A percentile compares a stretch with the other conserved stretches of the same genome.
phyloP scores from a whole-genome alignment of 352 stramenopile species.

The Phytopythium chamaehyphon region DNA sequence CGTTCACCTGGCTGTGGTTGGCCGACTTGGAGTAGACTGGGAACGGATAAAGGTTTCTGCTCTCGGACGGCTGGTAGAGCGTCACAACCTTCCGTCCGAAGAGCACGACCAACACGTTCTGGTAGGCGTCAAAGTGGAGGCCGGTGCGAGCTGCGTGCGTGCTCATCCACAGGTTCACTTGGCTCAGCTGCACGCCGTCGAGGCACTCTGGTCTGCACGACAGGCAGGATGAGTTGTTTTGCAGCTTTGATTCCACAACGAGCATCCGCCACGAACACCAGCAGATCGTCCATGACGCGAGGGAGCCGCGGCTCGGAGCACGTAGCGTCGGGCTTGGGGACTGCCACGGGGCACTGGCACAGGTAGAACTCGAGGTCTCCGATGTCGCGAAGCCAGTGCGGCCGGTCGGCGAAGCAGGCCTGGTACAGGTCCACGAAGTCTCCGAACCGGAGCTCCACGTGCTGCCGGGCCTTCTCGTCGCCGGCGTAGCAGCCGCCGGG shows the following conservation, averaged over 20 bases:
- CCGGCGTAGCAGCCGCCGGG: slow-evolving; percentile 48
- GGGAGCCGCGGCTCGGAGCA: slow-evolving; percentile 40
- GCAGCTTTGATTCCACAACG: neutral
- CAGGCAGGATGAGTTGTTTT: neutral
- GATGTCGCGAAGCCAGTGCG: slow-evolving; percentile 69
- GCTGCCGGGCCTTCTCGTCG: slow-evolving; percentile 55
- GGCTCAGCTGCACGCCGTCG: slow-evolving; percentile 30
- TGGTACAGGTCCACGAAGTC: slow-evolving; percentile 78
- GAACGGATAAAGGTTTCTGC: slow-evolving; percentile 43
- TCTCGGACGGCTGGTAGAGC: slow-evolving; percentile 64
- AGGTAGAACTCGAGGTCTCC: slow-evolving; percentile 81
- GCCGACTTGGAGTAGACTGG: slow-evolving; percentile 66
- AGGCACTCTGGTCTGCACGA: slow-evolving; percentile 39
- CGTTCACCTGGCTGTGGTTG: slow-evolving; percentile 73
- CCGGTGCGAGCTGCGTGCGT: slow-evolving; percentile 50
- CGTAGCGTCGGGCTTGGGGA: slow-evolving; percentile 42
- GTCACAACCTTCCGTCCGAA: slow-evolving; percentile 65
- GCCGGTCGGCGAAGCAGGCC: slow-evolving; percentile 23
- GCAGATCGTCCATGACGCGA: slow-evolving; percentile 49
- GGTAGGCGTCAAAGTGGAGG: slow-evolving; percentile 82
- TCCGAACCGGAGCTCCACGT: slow-evolving; percentile 73
- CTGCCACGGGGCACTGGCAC: slow-evolving; percentile 73
- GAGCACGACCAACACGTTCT: slow-evolving; percentile 73
- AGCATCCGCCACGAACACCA: slow-evolving; percentile 29
- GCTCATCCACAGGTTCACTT: slow-evolving; percentile 87